These are phyloP conservation scores for Debaryomyces castellii DNA, from an alignment of 805 yeast species.

Conservation along the genomic window DNA sequence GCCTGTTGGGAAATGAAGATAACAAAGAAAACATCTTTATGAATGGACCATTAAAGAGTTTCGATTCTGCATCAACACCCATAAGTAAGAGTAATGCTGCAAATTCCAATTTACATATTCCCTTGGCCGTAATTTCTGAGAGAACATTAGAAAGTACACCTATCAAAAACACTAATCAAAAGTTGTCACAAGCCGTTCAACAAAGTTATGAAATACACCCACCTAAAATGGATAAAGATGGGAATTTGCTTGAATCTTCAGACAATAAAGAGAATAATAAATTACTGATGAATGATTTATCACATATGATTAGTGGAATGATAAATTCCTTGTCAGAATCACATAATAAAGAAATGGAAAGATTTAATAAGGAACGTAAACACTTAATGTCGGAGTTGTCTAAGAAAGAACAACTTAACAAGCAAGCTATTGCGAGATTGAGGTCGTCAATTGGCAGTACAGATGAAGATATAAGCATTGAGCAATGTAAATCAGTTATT, in stretches of 20 bases:
- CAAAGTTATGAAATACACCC: slow-evolving; percentile 30
- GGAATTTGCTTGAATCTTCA: slow-evolving; percentile 17
- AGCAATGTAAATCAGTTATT: slow-evolving; percentile 25
- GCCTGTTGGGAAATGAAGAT: slow-evolving; percentile 31
- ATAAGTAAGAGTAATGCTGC: slow-evolving; percentile 11
- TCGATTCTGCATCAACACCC: slow-evolving; percentile 33
- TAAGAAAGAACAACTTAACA: slow-evolving; percentile 48
- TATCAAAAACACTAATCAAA: slow-evolving; percentile 6
- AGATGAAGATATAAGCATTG: slow-evolving; percentile 18
- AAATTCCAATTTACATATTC: slow-evolving; percentile 17
- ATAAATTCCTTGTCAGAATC: slow-evolving; percentile 50
- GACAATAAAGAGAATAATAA: slow-evolving; percentile 15
- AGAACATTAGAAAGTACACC: slow-evolving; percentile 30
- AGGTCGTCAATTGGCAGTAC: slow-evolving; percentile 30
- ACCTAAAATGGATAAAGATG: slow-evolving; percentile 32
- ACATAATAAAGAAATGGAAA: slow-evolving; percentile 54
- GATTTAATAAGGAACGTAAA: slow-evolving; percentile 25
- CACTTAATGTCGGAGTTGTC: slow-evolving; percentile 40
- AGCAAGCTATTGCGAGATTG: slow-evolving; percentile 23
- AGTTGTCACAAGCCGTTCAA: slow-evolving; percentile 1
- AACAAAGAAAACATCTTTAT: slow-evolving; percentile 51
- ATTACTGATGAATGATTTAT: slow-evolving; percentile 32
- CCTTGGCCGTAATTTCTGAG: slow-evolving; percentile 33
- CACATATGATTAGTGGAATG: slow-evolving; percentile 37
- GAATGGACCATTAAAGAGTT: slow-evolving; percentile 28